Evolutionary conservation across 2,329 filamentous ascomycete species (phyloP).

Genomic region (Chaetomiaceae sp.): DNA sequence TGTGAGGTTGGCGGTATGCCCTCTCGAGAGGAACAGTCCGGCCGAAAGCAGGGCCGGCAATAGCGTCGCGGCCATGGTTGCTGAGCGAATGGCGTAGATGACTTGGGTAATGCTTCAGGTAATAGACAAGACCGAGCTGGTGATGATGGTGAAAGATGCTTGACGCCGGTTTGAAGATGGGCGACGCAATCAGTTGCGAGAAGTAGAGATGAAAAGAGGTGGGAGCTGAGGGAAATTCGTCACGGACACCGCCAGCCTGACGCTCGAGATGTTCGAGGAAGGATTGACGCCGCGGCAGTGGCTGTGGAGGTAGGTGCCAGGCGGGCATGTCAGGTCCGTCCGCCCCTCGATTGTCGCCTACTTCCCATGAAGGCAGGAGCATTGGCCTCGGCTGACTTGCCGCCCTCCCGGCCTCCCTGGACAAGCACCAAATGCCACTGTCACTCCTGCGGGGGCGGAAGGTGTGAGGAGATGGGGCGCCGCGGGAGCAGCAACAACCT

Average conservation of each 20-base stretch:
- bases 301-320: background rate
- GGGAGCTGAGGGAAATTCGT: background rate
- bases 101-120: background rate
- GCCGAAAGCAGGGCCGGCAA: constrained; percentile 7
- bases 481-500: too few species aligned
- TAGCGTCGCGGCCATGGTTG: background rate
- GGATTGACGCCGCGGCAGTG: background rate
- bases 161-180: background rate
- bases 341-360: background rate
- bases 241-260: background rate
- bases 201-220: background rate
- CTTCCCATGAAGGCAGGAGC: background rate
- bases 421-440: too few species aligned
- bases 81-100: background rate
- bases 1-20: constrained; percentile 9
- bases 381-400: background rate
- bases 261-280: background rate
- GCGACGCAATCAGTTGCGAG: background rate
- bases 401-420: too few species aligned
- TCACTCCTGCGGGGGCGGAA: too few species aligned
- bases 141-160: background rate
- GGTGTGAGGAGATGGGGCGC: too few species aligned
- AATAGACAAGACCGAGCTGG: background rate
- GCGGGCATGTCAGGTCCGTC: too few species aligned
- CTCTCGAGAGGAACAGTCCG: constrained; percentile 10